phyloP scores from a whole-genome alignment of 2,329 filamentous ascomycete species.

The Oidium heveae region DNA sequence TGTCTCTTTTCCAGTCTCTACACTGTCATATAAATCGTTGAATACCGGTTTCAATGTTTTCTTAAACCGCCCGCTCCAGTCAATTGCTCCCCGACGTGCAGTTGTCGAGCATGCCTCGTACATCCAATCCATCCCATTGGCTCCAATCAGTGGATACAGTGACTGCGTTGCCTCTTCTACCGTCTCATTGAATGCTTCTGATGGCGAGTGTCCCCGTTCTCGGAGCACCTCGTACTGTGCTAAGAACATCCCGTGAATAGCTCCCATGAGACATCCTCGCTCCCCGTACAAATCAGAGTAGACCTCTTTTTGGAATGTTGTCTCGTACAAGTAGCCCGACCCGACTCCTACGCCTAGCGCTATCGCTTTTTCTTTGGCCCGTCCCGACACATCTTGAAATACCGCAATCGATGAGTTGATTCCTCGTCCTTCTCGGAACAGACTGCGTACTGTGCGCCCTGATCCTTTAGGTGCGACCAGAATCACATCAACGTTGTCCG shows the following conservation, averaged over 20 bases:
- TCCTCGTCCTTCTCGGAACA: too few relatives aligned
- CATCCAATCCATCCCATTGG: conserved; percentile 99
- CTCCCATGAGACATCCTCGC: conserved; percentile 98
- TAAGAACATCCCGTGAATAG: conserved; percentile 99
- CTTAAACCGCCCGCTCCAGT: conserved; percentile 97
- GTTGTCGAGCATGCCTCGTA: conserved; percentile 99
- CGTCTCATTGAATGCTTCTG: conserved; percentile 99
- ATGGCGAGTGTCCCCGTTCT: conserved; percentile 90
- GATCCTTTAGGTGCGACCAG: too few relatives aligned
- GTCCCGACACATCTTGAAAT: too few relatives aligned
- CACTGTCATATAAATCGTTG: conserved; percentile 86
- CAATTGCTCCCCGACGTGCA: conserved; percentile 90
- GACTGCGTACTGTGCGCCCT: too few relatives aligned
- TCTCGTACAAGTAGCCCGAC: conserved; percentile 98
- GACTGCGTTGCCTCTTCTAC: conserved; percentile 98
- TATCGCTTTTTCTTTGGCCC: too few relatives aligned
- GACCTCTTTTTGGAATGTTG: conserved; percentile 99
- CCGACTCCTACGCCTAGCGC: conserved; percentile 93
- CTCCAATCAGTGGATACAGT: conserved; percentile 90
- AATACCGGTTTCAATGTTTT: conserved; percentile 96
- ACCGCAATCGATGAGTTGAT: too few relatives aligned
- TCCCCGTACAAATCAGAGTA: conserved; percentile 99
- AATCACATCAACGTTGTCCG: too few relatives aligned
- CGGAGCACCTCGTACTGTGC: conserved; percentile 99
- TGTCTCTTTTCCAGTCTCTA: conserved; percentile 80